Percentiles rank a stretch among this genome's conserved stretches.
phyloP scores from a whole-genome alignment of 2,329 filamentous ascomycete species.

The Fusarium setosum region DNA sequence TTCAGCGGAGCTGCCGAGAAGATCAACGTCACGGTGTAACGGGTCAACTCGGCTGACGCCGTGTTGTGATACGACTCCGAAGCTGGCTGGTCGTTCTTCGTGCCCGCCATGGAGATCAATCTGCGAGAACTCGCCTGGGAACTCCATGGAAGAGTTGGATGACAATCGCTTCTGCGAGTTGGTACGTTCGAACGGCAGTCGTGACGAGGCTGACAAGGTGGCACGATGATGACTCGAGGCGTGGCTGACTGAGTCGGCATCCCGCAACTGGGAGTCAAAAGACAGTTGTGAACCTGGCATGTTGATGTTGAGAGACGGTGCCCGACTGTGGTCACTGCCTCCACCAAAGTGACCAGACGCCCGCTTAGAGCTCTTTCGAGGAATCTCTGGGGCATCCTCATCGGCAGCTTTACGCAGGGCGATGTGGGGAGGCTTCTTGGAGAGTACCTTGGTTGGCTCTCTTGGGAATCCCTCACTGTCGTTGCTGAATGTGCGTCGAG shows the following conservation, averaged over 20 bases:
- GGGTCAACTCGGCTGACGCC: conserved; percentile 67
- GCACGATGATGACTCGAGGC: conserved; percentile 38
- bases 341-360: conserved; percentile 54
- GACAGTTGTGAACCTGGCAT: conserved; percentile 38
- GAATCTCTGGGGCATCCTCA: conserved; percentile 66
- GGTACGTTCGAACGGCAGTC: conserved; percentile 68
- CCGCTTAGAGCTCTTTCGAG: conserved; percentile 79
- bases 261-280: conserved; percentile 33
- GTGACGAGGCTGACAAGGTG: conserved; percentile 41
- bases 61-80: conserved; percentile 68
- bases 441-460: conserved; percentile 35
- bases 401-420: conserved; percentile 42
- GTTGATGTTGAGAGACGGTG: conserved; percentile 51
- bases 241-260: conserved; percentile 35
- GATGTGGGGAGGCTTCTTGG: conserved; percentile 34
- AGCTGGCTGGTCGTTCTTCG: conserved; percentile 64
- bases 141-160: conserved; percentile 61
- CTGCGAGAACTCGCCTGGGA: conserved; percentile 58
- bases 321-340: conserved; percentile 40
- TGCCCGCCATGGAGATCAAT: conserved; percentile 50
- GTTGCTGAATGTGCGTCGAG: conserved; percentile 48
- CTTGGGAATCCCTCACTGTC: conserved; percentile 53
- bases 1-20: conserved; percentile 67
- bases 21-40: conserved; percentile 54
- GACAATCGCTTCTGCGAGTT: conserved; percentile 64